Base-by-base conservation (phyloP, 306 rosid species). In the Lotus japonicus region DNA sequence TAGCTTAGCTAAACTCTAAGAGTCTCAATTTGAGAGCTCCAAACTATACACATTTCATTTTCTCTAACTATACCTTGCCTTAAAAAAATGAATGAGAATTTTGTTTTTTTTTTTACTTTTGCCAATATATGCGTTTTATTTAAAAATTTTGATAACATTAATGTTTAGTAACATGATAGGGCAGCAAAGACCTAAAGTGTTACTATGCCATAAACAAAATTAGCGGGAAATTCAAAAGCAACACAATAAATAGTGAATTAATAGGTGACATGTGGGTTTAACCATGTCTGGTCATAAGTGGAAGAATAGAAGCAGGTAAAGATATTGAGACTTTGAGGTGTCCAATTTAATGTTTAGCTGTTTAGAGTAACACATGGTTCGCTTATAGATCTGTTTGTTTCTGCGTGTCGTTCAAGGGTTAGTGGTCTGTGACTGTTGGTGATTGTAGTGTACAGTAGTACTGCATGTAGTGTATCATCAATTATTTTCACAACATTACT, bases 161-260 rank as follows among this genome's bases (percentile, higher is more conserved):
- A 2, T 26, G 31, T 26, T 26, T 26, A 1, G 31, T 26, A 21
- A 21, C 26, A 21, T 21, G 2, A 21, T 21, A 21, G 1, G 26
- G 26, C 26, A 3, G 26, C 26, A 1, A 26, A 31, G 1, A 31
- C 36, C 36, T 31, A 31, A 31, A 5, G 7, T 31, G 36, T 33
- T 28, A 61, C 11, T 15, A 33, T n/a, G 18, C 39, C 23, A 63
- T 1, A 31, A 15, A 57, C 9, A 58, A 66, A 57, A 39, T 3
- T 74, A 73, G 90, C 86, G 91, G 91, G 88, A 86, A 84, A 73
- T 89, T 86, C 85, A 89, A 88, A 86, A 62, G 4, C 14, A 57
- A 69, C 6, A 56, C 16, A 55, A 67, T 45, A 68, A 68, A 68
- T 38, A 48, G 2, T 26, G 17, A 62, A 60, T 48, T 38, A 74